Base-by-base conservation (phyloP, 441 rosid genomes). In the Adansonia gregorii region DNA sequence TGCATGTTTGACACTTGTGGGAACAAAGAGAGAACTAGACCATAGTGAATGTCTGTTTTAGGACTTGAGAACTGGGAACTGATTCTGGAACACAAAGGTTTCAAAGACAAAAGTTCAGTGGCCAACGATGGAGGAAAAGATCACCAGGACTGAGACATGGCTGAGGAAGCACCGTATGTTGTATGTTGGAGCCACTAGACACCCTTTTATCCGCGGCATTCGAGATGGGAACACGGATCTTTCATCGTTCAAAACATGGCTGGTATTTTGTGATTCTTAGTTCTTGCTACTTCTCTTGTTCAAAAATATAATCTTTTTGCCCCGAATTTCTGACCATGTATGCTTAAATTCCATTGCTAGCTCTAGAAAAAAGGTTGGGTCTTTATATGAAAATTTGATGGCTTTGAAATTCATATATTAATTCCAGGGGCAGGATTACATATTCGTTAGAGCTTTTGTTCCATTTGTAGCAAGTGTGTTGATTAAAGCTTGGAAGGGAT, bases 371-470 rank as follows among this genome's bases (percentile, higher is more conserved):
- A 54, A 71, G 8, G 1, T 35, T 52, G 63, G 15, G 43, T 71
- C 43, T 52, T 71, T 51, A 3, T 4, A 22, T 6, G 78, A 35
- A 75, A 64, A 22, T 31, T 9, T 27, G 72, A 3, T 41, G 55
- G 66, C 35, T 27, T 75, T 41, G 12, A 19, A 27, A 41, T 67
- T 64, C 56, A 59, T 59, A 43, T 51, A 27, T 27, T 27, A 0
- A 39, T 6, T 75, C 52, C 92, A 91, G 92, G 92, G 82, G 63
- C 95, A 91, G 78, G 93, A 91, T 81, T 91, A 88, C 74, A 3
- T 82, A 63, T 91, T 89, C 70, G 90, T 89, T 8, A 89, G 89
- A 76, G 80, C 85, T 22, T 87, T 87, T 76, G 85, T 81, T 5
- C 83, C 93, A 39, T 60, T 89, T 56, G 77, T 69, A 19, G 90